Evolutionary conservation across 305 asterid species (phyloP).

Genomic region (Euphrasia arctica): DNA sequence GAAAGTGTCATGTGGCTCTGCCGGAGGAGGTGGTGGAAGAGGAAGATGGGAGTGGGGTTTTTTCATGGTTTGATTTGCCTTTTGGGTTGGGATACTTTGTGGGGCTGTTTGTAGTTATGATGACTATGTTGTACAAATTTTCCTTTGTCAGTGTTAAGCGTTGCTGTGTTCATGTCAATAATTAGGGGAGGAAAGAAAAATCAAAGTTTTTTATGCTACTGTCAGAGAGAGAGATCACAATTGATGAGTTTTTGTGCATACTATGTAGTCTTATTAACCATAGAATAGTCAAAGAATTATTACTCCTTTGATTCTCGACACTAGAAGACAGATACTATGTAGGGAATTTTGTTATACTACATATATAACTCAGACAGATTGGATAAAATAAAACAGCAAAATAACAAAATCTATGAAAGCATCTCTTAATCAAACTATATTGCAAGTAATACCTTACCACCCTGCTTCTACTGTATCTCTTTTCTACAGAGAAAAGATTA

Average conservation of each 20-base stretch:
- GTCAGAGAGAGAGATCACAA: too few relatives aligned
- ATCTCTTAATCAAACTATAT: slow-evolving; percentile 4
- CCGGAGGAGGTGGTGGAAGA: background rate
- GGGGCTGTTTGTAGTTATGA: slow-evolving; percentile 29
- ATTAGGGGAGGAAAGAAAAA: too few relatives aligned
- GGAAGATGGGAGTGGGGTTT: slow-evolving; percentile 3
- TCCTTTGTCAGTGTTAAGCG: slow-evolving; percentile 8
- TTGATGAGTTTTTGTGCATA: too few relatives aligned
- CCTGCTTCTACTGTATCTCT: background rate
- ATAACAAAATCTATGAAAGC: background rate
- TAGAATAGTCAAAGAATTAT: too few relatives aligned
- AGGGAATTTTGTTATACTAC: too few relatives aligned
- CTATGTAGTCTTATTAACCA: too few relatives aligned
- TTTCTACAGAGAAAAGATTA: background rate
- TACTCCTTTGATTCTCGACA: too few relatives aligned
- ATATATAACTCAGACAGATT: too few relatives aligned
- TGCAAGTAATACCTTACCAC: slow-evolving; percentile 4
- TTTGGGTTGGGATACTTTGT: slow-evolving; percentile 40
- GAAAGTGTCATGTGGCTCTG: slow-evolving; percentile 16
- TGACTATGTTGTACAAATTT: slow-evolving; percentile 18
- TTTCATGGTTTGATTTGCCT: slow-evolving; percentile 23
- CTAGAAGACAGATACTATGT: too few relatives aligned
- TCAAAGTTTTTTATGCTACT: too few relatives aligned
- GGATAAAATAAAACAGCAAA: too few relatives aligned
- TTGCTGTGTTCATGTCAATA: too few relatives aligned